Evolutionary conservation across 768 basidiomycete genomes (phyloP).

Genomic region (Tulasnella sp.): DNA sequence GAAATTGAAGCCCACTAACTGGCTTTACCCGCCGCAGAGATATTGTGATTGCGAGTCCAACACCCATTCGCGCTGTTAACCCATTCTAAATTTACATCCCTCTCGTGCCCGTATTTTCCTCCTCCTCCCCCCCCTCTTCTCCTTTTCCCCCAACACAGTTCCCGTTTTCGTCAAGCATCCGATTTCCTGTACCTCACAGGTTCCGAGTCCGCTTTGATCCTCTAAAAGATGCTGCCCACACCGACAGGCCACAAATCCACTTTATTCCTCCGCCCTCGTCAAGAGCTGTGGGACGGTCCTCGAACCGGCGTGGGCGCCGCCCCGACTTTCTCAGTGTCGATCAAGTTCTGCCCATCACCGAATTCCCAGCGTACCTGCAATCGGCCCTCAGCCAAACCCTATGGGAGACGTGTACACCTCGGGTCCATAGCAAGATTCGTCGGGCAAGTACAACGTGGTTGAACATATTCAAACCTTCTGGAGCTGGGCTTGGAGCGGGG

Average conservation of each 20-base stretch:
- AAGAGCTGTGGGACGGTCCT: slow-evolving; percentile 92
- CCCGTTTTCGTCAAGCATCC: slow-evolving; percentile 89
- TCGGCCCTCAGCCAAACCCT: slow-evolving; percentile 43
- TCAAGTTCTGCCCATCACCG: slow-evolving; percentile 52
- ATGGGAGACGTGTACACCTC: slow-evolving; percentile 44
- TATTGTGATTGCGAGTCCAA: slow-evolving; percentile 52
- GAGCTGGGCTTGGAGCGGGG: slow-evolving; percentile 33
- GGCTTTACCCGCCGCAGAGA: slow-evolving; percentile 47
- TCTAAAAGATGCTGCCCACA: slow-evolving; percentile 57
- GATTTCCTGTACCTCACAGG: slow-evolving; percentile 97
- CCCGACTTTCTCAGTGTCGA: slow-evolving; percentile 72
- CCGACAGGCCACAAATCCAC: slow-evolving; percentile 70
- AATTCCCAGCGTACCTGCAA: slow-evolving; percentile 57
- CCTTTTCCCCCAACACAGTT: too few relatives aligned
- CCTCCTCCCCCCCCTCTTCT: too few relatives aligned
- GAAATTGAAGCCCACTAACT: neutral
- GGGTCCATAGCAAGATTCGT: slow-evolving; percentile 40
- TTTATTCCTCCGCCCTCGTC: slow-evolving; percentile 64
- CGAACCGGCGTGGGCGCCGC: slow-evolving; percentile 66
- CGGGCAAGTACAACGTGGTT: slow-evolving; percentile 38
- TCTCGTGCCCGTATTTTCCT: too few relatives aligned
- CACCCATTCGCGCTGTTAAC: slow-evolving; percentile 10
- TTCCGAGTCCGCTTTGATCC: slow-evolving; percentile 81
- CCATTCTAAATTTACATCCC: slow-evolving; percentile 5
- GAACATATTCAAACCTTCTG: slow-evolving; percentile 51